Base-by-base conservation (phyloP, 768 basidiomycete species). In the Macrocybe gigantea region DNA sequence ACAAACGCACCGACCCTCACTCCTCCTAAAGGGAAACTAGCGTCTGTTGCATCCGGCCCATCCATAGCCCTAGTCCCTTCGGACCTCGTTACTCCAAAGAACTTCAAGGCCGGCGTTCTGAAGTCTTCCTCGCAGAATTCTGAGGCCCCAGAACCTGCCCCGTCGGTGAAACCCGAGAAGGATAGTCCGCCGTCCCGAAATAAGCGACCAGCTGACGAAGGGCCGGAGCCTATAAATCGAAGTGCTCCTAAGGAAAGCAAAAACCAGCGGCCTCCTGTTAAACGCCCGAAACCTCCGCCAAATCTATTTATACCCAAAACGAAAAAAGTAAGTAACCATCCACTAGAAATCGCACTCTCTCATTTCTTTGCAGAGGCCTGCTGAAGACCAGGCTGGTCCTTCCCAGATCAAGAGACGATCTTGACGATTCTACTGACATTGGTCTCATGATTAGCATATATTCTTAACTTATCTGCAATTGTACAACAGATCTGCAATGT, bases 221-320 rank as follows among this genome's bases (percentile, higher is more conserved):
- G 44, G 12, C 33, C 32, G 2, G 52, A 52, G 29, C n/a, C 15
- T 15, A 32, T 44, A 5, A 10, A 29, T 7, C 47, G 13, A 46
- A 33, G n/a, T 12, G 12, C 46, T n/a, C 37, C 48, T 32, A 7
- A 35, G 13, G 49, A 15, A 38, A 35, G n/a, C 22, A 47, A 33
- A 12, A 56, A 38, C 7, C 36, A 57, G 53, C 54, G 55, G n/a
- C 59, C 59, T 42, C 56, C 53, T 33, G 55, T 61, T 34, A 71
- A 72, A 51, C 69, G 66, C 11, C 62, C 65, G 11, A 75, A 75
- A 51, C 65, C 64, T 53, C 64, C 61, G 10, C 63, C 69, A 0
- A 70, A 51, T 38, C 59, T 85, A 47, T 85, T 86, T 59, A 84
- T 85, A 52, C 83, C 83, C 0, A 84, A 77, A 56, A 35, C 48